These are phyloP conservation scores for Penicillium sp. DNA, from an alignment of 2,329 filamentous ascomycete species.

Conservation along the genomic window DNA sequence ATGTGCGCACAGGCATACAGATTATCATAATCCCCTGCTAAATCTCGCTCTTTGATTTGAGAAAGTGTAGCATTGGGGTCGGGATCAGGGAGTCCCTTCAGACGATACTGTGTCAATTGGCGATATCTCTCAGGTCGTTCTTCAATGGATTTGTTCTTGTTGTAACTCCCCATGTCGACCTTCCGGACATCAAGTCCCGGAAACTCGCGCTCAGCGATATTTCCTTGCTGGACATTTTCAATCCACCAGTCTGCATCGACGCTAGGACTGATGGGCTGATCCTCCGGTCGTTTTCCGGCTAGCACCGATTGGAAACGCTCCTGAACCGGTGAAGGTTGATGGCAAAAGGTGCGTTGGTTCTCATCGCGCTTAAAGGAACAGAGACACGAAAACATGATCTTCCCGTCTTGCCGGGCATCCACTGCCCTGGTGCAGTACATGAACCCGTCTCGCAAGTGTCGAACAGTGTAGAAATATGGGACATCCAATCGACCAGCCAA, in stretches of 20 bases:
- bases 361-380: constrained; percentile 58
- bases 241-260: constrained; percentile 45
- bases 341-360: constrained; percentile 28
- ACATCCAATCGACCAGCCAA: constrained; percentile 51
- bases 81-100: constrained; percentile 47
- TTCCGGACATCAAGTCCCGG: constrained; percentile 55
- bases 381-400: constrained; percentile 57
- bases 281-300: constrained; percentile 34
- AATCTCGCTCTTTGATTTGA: constrained; percentile 28
- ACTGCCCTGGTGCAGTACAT: constrained; percentile 58
- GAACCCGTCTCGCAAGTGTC: constrained; percentile 55
- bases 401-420: constrained; percentile 54
- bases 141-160: constrained; percentile 36
- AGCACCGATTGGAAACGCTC: constrained; percentile 36
- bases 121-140: constrained; percentile 40
- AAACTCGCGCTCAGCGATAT: constrained; percentile 36
- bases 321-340: constrained; percentile 36
- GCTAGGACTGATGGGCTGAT: constrained; percentile 38
- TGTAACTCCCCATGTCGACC: constrained; percentile 57
- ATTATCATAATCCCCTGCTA: constrained; percentile 50
- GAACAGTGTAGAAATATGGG: constrained; percentile 57
- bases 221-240: constrained; percentile 29
- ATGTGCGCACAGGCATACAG: constrained; percentile 62
- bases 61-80: constrained; percentile 18
- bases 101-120: constrained; percentile 52